phyloP scores from a whole-genome alignment of 805 yeast species.

The Limtongia smithiae region DNA sequence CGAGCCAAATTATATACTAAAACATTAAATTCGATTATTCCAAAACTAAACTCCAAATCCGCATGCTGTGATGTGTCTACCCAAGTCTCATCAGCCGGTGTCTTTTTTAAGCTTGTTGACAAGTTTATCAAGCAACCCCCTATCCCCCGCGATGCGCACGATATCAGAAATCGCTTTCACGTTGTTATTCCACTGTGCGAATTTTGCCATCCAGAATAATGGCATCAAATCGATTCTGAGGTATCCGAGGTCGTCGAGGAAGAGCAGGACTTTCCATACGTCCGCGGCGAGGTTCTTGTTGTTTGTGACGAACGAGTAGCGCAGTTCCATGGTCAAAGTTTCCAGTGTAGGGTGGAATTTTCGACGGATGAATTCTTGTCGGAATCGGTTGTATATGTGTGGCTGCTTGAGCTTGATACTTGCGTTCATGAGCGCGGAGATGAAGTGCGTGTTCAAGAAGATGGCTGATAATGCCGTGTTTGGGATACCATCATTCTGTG shows the following conservation, averaged over 20 bases:
- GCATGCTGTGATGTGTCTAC: too few species aligned
- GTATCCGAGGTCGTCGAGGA: constrained; percentile 1
- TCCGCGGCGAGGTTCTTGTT: constrained; percentile 4
- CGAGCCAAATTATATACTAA: too few species aligned
- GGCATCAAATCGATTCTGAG: constrained; percentile 1
- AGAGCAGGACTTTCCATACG: constrained; percentile 11
- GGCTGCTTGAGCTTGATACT: constrained; percentile 10
- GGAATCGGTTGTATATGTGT: constrained; percentile 6
- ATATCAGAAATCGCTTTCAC: constrained; percentile 2
- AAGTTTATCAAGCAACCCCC: constrained; percentile 1
- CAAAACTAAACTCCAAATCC: too few species aligned
- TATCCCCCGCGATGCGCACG: constrained; percentile 5
- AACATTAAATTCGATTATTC: too few species aligned
- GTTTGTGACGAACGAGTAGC: constrained; percentile 9
- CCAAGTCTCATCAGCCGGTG: too few species aligned
- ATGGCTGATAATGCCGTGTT: constrained; percentile 5
- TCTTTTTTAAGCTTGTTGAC: constrained; percentile 7
- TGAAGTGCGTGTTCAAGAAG: constrained; percentile 8
- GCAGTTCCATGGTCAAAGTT: constrained; percentile 13
- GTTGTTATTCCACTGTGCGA: constrained; percentile 4
- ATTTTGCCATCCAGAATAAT: constrained; percentile 14
- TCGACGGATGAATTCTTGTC: constrained; percentile 13
- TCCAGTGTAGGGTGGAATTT: constrained; percentile 9
- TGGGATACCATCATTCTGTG: background rate
- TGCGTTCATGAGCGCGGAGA: constrained; percentile 16